Percentiles rank a stretch among this genome's conserved stretches.
Conservation (phyloP, 2,329 filamentous ascomycete genomes). For the Aureobasidium leucospermi region DNA sequence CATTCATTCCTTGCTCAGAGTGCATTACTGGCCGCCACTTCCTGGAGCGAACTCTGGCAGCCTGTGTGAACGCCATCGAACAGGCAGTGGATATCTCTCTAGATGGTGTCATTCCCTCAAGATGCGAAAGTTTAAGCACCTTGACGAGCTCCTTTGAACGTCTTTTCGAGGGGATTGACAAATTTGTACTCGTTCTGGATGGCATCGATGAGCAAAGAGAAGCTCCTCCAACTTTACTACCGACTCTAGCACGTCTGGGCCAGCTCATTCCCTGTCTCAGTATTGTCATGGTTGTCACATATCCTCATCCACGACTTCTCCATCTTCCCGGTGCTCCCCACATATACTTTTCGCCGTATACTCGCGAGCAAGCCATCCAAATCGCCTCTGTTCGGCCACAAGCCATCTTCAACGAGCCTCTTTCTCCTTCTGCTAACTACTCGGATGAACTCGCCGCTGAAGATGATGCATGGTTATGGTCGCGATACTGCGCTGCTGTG, state of each 20-base stretch:
- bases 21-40: conserved; percentile 74
- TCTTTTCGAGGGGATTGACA: conserved; percentile 49
- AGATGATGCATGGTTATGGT: conserved; percentile 65
- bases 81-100: neutral
- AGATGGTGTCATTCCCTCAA: conserved; percentile 27
- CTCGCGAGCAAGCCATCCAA: conserved; percentile 66
- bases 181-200: conserved; percentile 81
- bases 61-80: conserved; percentile 34
- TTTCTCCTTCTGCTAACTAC: conserved; percentile 39
- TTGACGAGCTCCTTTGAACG: conserved; percentile 65
- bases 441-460: conserved; percentile 41
- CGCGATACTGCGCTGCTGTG: conserved; percentile 72
- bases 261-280: conserved; percentile 74
- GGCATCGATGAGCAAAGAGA: conserved; percentile 80
- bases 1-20: conserved; percentile 62
- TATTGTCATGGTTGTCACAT: conserved; percentile 68
- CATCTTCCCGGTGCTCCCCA: conserved; percentile 65
- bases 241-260: conserved; percentile 72
- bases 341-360: conserved; percentile 78
- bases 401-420: conserved; percentile 36
- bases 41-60: conserved; percentile 61
- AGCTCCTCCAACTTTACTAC: conserved; percentile 66
- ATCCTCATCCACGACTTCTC: conserved; percentile 61
- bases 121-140: conserved; percentile 75
- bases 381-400: conserved; percentile 59